Percentiles rank a stretch among this genome's conserved stretches.
These are phyloP conservation scores for Echinochloa phyllopogon DNA, from an alignment of 176 grass and related monocot genomes.

Conservation along the genomic window DNA sequence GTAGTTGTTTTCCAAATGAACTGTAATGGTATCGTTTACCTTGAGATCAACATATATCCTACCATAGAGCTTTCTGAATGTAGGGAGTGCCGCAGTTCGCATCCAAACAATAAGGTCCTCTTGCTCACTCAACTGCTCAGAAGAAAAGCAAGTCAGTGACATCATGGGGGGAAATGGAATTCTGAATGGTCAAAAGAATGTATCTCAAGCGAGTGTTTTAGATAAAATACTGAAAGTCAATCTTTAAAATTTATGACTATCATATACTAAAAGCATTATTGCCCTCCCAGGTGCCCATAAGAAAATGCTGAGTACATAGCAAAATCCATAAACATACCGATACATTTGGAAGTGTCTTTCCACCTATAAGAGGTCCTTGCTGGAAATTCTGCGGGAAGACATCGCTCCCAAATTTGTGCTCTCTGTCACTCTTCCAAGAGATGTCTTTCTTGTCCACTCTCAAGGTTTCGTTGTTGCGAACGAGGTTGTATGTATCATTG, in stretches of 20 bases:
- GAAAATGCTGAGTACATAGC: neutral
- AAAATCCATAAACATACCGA: slow-evolving; percentile 56
- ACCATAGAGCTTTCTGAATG: slow-evolving; percentile 91
- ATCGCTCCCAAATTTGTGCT: slow-evolving; percentile 91
- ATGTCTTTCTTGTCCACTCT: slow-evolving; percentile 74
- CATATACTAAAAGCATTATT: slow-evolving; percentile 13
- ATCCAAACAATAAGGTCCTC: slow-evolving; percentile 98
- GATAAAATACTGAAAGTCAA: slow-evolving; percentile 2
- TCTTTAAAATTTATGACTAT: slow-evolving; percentile 12
- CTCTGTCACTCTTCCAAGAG: slow-evolving; percentile 95
- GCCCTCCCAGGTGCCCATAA: neutral
- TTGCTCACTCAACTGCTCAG: slow-evolving; percentile 78
- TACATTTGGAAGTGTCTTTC: slow-evolving; percentile 48
- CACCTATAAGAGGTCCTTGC: slow-evolving; percentile 70
- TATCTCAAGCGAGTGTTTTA: neutral
- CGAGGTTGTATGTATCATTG: slow-evolving; percentile 84
- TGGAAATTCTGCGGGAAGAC: slow-evolving; percentile 88
- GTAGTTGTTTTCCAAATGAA: slow-evolving; percentile 75
- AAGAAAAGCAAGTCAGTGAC: slow-evolving; percentile 30
- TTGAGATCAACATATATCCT: slow-evolving; percentile 76
- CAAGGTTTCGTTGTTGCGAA: slow-evolving; percentile 39
- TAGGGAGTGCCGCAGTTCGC: slow-evolving; percentile 87
- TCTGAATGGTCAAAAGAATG: slow-evolving; percentile 7
- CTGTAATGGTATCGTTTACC: slow-evolving; percentile 67
- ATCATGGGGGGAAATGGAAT: neutral